Base-by-base conservation (phyloP, 2,329 filamentous ascomycete species). In the Botrytis elliptica region DNA sequence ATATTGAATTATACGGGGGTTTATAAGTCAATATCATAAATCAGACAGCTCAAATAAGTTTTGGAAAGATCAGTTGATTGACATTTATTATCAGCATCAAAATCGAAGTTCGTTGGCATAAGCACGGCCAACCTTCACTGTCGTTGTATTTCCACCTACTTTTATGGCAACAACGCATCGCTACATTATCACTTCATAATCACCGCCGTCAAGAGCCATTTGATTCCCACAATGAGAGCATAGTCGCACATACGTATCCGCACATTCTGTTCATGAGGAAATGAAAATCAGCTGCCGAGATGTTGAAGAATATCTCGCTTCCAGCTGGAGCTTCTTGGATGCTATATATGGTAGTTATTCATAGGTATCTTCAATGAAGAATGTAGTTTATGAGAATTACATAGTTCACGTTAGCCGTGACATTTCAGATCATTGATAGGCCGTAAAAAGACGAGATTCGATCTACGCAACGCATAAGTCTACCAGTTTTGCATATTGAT, bases 211-310 rank as follows among this genome's bases (percentile, higher is more conserved):
- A 18, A 57, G n/a, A 29, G 14, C 14, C 5, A 18, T 57, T 18
- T 0, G 2, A 8, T 29, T 9, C 0, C 6, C n/a, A 29, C 3
- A 18, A 5, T 18, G 7, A 29, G n/a, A 57, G n/a, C 0, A 18
- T 18, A 16, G 29, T 8, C 14, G 14, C n/a, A 57, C 52, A 57
- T 33, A 29, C 6, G 18, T 18, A 9, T 9, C 14, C 16, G 14
- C 14, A 14, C 14, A 57, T 29, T 29, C 14, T 33, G 52, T 57
- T 55, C 14, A 9, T 18, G n/a, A 29, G 6, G n/a, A 55, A 52
- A 8, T 3, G 6, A 12, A 29, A 55, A 29, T 18, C 14, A 29
- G 52, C n/a, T 29, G 14, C n/a, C n/a, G 25, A 55, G 6, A 55
- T 55, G 12, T 29, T 8, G n/a, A 16, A 18, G 52, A 29, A 29